phyloP scores from a whole-genome alignment of 495 filamentous ascomycete genomes.

The Penicillium alfredii region DNA sequence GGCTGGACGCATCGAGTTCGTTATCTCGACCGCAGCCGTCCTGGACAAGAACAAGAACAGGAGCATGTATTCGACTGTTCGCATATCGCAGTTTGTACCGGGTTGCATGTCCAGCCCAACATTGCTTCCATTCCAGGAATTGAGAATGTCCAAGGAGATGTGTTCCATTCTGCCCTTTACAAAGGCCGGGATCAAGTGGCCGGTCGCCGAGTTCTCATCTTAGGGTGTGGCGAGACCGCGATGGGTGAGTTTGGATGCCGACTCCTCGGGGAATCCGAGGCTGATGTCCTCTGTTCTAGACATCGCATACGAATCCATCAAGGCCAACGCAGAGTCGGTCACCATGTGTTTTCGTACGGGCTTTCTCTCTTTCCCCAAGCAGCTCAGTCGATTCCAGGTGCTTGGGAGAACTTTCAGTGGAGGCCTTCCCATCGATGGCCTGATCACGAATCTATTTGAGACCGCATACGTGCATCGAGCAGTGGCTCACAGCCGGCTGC shows the following conservation, averaged over 20 bases:
- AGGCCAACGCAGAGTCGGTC: slow-evolving; percentile 13
- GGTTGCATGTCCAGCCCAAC: slow-evolving; percentile 16
- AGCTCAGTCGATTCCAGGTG: slow-evolving; percentile 13
- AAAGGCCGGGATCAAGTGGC: slow-evolving; percentile 11
- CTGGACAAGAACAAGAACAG: not conserved
- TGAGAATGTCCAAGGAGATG: slow-evolving; percentile 12
- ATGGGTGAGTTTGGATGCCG: slow-evolving; percentile 12
- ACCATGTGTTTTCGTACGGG: slow-evolving; percentile 16
- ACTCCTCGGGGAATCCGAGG: too few species aligned
- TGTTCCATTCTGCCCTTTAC: slow-evolving; percentile 16
- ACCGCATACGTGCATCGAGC: slow-evolving; percentile 14
- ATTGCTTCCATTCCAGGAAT: slow-evolving; percentile 12
- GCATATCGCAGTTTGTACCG: slow-evolving; percentile 13
- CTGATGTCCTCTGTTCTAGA: too few species aligned
- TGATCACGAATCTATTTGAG: slow-evolving; percentile 16
- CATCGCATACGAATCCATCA: slow-evolving; percentile 17
- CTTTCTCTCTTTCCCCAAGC: slow-evolving; percentile 15
- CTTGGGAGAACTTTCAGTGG: slow-evolving; percentile 13
- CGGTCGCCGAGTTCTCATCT: slow-evolving; percentile 9
- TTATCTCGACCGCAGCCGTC: slow-evolving; percentile 6
- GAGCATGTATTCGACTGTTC: slow-evolving; percentile 11
- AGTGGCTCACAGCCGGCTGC: slow-evolving; percentile 9
- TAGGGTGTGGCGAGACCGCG: slow-evolving; percentile 15
- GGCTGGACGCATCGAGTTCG: slow-evolving; percentile 10
- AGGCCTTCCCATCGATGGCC: slow-evolving; percentile 14